A percentile compares a stretch with the other conserved stretches of the same genome.
Conservation (phyloP, 371 early-diverging fungal species). For the Aphelidium insulamus region DNA sequence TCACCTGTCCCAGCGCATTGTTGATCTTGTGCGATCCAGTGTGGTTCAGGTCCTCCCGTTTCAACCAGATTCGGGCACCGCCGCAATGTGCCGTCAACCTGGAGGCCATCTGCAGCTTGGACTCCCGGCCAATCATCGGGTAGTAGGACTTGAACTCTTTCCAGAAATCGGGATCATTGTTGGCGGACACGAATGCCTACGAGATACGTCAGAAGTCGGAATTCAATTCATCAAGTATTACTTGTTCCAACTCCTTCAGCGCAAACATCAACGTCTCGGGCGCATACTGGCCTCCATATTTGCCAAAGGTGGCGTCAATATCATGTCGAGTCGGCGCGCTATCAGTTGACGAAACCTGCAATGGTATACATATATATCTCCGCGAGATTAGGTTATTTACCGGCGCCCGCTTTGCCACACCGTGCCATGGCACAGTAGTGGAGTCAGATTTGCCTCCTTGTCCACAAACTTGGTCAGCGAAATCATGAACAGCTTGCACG, state of each 20-base stretch:
- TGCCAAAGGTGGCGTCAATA: slow-evolving; percentile 72
- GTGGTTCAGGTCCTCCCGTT: slow-evolving; percentile 94
- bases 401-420: background rate
- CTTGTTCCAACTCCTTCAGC: slow-evolving; percentile 56
- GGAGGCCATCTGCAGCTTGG: slow-evolving; percentile 61
- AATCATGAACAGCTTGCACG: slow-evolving; percentile 13
- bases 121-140: slow-evolving; percentile 76
- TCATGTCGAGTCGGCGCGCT: too few species aligned
- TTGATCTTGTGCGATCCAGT: slow-evolving; percentile 97
- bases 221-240: slow-evolving; percentile 1
- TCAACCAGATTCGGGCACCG: slow-evolving; percentile 88
- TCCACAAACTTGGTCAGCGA: slow-evolving; percentile 9
- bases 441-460: background rate
- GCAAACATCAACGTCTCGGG: slow-evolving; percentile 88
- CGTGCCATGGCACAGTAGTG: slow-evolving; percentile 8
- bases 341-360: too few species aligned
- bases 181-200: slow-evolving; percentile 46
- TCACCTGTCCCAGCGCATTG: slow-evolving; percentile 76
- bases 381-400: too few species aligned
- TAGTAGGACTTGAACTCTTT: slow-evolving; percentile 73
- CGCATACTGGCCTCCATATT: slow-evolving; percentile 89
- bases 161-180: slow-evolving; percentile 64
- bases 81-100: slow-evolving; percentile 47
- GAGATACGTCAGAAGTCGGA: background rate
- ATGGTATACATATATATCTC: too few species aligned